phyloP scores from a whole-genome alignment of 345 rosid genomes.

The Microthlaspi erraticum region DNA sequence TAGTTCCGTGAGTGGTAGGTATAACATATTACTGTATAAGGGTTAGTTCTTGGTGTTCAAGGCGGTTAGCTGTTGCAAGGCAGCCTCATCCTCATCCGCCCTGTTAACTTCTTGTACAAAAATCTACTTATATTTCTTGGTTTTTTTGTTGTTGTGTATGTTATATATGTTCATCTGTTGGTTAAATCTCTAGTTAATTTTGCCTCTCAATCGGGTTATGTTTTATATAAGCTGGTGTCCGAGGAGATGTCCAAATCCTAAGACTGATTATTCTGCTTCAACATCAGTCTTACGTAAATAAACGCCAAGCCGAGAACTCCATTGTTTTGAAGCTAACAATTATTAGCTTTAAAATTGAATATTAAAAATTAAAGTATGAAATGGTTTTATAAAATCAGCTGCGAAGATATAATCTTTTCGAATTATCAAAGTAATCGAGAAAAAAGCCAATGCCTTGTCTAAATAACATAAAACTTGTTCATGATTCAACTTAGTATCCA shows the following conservation, averaged over 20 bases:
- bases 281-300: conserved; percentile 15
- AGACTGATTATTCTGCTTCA: conserved; percentile 14
- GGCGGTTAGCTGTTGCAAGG: conserved; percentile 13
- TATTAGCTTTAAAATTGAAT: no score
- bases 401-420: no score
- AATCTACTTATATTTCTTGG: neutral
- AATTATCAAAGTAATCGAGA: neutral
- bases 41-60: conserved; percentile 15
- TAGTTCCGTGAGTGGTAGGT: conserved; percentile 29
- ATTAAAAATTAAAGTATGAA: no score
- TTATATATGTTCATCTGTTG: conserved; percentile 25
- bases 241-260: neutral
- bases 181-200: conserved; percentile 3
- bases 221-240: neutral
- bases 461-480: conserved; percentile 23
- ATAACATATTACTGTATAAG: neutral
- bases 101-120: conserved; percentile 12
- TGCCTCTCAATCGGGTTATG: conserved; percentile 6
- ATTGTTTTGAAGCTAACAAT: conserved; percentile 15
- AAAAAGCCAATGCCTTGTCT: no score
- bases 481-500: conserved; percentile 25
- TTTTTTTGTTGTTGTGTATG: neutral
- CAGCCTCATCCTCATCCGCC: conserved; percentile 15
- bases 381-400: no score
- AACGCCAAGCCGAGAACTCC: neutral